A percentile compares a stretch with the other conserved stretches of the same genome.
phyloP scores from a whole-genome alignment of 2,329 filamentous ascomycete species.

The Rhytidhysteron rufulum region DNA sequence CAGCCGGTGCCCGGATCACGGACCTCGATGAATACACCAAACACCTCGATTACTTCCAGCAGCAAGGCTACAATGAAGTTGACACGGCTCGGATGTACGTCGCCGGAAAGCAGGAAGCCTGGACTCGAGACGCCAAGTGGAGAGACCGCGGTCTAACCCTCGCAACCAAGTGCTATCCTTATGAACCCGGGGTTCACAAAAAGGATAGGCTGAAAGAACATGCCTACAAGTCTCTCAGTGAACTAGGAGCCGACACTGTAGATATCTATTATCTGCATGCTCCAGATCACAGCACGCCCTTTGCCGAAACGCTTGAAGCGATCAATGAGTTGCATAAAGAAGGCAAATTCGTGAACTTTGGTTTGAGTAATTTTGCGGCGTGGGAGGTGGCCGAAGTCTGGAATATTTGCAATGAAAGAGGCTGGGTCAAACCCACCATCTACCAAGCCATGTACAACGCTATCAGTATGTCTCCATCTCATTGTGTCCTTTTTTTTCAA shows the following conservation, averaged over 20 bases:
- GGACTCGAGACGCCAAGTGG: constrained; percentile 3
- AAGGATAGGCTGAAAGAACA: background rate
- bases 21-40: background rate
- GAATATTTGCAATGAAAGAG: constrained; percentile 68
- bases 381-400: constrained; percentile 81
- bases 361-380: constrained; percentile 74
- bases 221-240: constrained; percentile 1
- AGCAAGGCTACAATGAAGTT: constrained; percentile 4
- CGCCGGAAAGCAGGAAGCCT: constrained; percentile 4
- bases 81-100: constrained; percentile 5
- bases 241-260: constrained; percentile 51
- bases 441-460: constrained; percentile 83
- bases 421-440: constrained; percentile 75
- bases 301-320: constrained; percentile 2
- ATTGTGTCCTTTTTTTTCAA: constrained; percentile 71
- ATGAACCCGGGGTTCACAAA: constrained; percentile 1
- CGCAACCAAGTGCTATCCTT: constrained; percentile 6
- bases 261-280: constrained; percentile 80
- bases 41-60: constrained; percentile 2
- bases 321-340: constrained; percentile 2
- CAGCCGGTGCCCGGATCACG: constrained; percentile 1
- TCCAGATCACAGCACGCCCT: constrained; percentile 42
- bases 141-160: constrained; percentile 3
- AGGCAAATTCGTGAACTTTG: constrained; percentile 58
- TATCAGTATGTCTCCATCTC: constrained; percentile 68